Evolutionary conservation across 371 early-diverging fungal species (phyloP).

Genomic region (Rhizomucor pusillus): DNA sequence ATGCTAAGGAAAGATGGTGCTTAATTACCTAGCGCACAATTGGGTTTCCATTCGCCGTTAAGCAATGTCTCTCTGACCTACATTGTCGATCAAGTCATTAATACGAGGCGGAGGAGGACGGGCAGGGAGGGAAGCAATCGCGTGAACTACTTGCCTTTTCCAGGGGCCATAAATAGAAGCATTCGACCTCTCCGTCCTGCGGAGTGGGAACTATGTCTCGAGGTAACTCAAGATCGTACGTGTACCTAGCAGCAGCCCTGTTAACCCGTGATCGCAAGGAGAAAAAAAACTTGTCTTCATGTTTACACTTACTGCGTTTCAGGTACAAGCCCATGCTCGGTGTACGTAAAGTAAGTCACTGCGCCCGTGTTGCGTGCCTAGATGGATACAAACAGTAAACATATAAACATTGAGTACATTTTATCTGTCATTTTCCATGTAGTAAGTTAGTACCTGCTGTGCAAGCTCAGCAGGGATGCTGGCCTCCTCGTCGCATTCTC

Average conservation of each 20-base stretch:
- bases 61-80: conserved; percentile 55
- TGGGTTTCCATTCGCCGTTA: conserved; percentile 81
- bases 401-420: background rate
- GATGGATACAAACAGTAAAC: background rate
- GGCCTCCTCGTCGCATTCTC: conserved; percentile 92
- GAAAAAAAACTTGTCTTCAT: background rate
- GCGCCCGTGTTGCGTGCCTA: conserved; percentile 58
- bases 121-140: background rate
- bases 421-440: background rate
- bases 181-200: conserved; percentile 89
- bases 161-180: conserved; percentile 73
- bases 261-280: background rate
- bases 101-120: too few species aligned
- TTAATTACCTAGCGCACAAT: conserved; percentile 57
- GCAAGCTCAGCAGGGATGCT: conserved; percentile 62
- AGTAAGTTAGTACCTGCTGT: conserved; percentile 5
- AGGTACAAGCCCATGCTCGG: conserved; percentile 60
- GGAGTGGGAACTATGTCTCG: conserved; percentile 63
- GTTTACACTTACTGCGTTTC: conserved; percentile 62
- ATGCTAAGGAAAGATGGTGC: background rate
- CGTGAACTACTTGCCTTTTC: conserved; percentile 52
- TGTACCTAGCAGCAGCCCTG: conserved; percentile 42
- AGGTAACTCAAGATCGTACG: conserved; percentile 82
- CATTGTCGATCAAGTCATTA: too few species aligned
- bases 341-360: conserved; percentile 66